phyloP scores from a whole-genome alignment of 2,329 filamentous ascomycete species.

The Arachnomyces sp. region DNA sequence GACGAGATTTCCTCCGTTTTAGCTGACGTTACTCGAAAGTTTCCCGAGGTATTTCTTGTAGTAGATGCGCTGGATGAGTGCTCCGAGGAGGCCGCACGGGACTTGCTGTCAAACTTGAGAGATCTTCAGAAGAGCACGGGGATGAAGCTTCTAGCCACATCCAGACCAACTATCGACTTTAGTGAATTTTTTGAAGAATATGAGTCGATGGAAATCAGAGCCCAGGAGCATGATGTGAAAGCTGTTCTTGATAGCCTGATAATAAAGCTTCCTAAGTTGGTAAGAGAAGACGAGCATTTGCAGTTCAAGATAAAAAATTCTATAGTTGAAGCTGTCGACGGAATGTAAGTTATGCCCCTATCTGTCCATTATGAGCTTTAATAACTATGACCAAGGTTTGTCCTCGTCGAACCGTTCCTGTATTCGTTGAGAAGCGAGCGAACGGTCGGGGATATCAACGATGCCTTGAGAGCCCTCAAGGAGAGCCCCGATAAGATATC shows the following conservation, averaged over 20 bases:
- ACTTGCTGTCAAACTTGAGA: constrained; percentile 18
- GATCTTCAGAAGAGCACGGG: constrained; percentile 12
- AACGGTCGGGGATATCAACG: constrained; percentile 1
- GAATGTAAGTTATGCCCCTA: constrained; percentile 24
- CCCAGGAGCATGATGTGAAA: constrained; percentile 24
- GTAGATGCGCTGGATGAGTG: no score
- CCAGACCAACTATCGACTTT: constrained; percentile 22
- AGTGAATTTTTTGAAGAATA: constrained; percentile 12
- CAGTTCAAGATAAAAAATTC: constrained; percentile 12
- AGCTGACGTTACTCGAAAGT: no score
- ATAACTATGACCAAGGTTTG: constrained; percentile 8
- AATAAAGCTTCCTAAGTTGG: constrained; percentile 8
- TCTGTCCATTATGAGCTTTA: background rate
- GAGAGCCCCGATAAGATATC: background rate
- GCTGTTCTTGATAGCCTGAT: constrained; percentile 23
- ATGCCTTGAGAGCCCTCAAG: constrained; percentile 1
- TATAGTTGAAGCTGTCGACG: constrained; percentile 21
- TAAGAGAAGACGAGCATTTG: background rate
- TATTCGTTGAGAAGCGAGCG: constrained; percentile 6
- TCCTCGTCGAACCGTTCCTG: constrained; percentile 9
- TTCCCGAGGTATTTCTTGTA: no score
- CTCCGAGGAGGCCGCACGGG: background rate
- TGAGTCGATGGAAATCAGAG: constrained; percentile 24
- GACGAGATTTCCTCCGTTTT: no score
- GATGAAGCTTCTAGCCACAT: constrained; percentile 26